These are phyloP conservation scores for Flaveria trinervia DNA, from an alignment of 129 eudicot genomes.

Conservation along the genomic window DNA sequence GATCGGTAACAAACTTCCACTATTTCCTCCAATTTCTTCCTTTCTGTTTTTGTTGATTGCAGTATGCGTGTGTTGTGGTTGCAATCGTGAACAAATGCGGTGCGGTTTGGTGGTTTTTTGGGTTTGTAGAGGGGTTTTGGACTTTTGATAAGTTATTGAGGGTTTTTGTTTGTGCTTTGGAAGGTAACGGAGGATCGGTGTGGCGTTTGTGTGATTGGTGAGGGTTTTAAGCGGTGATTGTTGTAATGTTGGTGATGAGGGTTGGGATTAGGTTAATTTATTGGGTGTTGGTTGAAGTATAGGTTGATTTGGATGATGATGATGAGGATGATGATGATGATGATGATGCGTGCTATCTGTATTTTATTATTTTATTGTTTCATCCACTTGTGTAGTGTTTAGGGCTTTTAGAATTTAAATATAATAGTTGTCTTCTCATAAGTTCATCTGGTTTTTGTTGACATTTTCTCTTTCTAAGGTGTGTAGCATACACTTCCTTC, in stretches of 20 bases:
- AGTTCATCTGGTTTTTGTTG: not conserved
- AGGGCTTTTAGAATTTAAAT: not conserved
- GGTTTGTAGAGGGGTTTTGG: not conserved
- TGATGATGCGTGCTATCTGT: constrained; percentile 11
- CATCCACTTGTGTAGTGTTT: not conserved
- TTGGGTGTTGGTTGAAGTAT: constrained; percentile 20
- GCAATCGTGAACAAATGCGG: constrained; percentile 8
- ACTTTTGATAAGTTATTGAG: not conserved
- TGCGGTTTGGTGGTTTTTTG: not conserved
- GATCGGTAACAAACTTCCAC: constrained; percentile 25
- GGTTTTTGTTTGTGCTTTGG: not conserved
- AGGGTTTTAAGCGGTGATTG: constrained; percentile 12
- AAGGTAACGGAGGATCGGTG: constrained; percentile 7
- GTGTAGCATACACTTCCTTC: not conserved
- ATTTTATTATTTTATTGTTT: not conserved
- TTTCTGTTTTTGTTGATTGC: constrained; percentile 4
- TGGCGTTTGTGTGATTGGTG: constrained; percentile 14
- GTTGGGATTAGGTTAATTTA: constrained; percentile 16
- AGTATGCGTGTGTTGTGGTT: not conserved
- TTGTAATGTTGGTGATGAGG: constrained; percentile 34
- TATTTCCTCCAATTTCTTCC: constrained; percentile 5
- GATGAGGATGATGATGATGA: constrained; percentile 14
- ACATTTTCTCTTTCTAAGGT: not conserved
- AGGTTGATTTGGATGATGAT: constrained; percentile 11
- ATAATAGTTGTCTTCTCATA: not conserved